Percentiles rank a stretch among this genome's conserved stretches.
Evolutionary conservation across 1,139 yeast genomes (phyloP).

Genomic region (Wickerhamomyces sp.): DNA sequence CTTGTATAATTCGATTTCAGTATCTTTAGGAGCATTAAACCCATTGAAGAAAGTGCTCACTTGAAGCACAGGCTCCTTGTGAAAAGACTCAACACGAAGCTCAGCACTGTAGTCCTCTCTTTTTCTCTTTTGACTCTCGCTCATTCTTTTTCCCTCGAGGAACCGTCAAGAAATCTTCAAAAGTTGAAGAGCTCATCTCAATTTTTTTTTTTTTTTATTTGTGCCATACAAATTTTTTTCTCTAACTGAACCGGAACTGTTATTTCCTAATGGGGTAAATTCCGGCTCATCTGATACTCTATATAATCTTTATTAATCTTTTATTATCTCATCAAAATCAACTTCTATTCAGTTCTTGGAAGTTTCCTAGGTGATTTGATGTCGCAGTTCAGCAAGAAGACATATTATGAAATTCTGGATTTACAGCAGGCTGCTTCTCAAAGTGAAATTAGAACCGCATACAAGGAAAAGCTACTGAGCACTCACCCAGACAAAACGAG

Average conservation of each 20-base stretch:
- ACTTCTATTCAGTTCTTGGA: not conserved
- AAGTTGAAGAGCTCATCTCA: conserved; percentile 1
- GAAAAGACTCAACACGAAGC: conserved; percentile 15
- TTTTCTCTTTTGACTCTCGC: conserved; percentile 12
- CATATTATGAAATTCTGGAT: conserved; percentile 51
- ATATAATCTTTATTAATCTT: not conserved
- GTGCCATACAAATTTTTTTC: not conserved
- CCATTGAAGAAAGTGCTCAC: conserved; percentile 69
- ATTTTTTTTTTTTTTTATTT: not conserved
- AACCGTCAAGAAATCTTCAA: too few relatives aligned
- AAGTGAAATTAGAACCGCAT: conserved; percentile 54
- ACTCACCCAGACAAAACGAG: conserved; percentile 74
- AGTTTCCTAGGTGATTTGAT: not conserved
- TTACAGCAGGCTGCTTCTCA: conserved; percentile 35
- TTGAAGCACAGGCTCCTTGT: conserved; percentile 29
- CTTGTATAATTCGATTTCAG: conserved; percentile 60
- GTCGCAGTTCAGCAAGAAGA: conserved; percentile 4
- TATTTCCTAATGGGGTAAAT: not conserved
- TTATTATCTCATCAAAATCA: not conserved
- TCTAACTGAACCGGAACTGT: too few relatives aligned
- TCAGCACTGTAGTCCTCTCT: conserved; percentile 19
- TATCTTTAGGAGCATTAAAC: conserved; percentile 52
- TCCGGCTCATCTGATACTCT: not conserved
- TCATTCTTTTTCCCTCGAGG: not conserved
- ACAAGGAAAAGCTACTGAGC: conserved; percentile 50